Evolutionary conservation across 768 basidiomycete species (phyloP).

Genomic region (Phanerochaete sordida): DNA sequence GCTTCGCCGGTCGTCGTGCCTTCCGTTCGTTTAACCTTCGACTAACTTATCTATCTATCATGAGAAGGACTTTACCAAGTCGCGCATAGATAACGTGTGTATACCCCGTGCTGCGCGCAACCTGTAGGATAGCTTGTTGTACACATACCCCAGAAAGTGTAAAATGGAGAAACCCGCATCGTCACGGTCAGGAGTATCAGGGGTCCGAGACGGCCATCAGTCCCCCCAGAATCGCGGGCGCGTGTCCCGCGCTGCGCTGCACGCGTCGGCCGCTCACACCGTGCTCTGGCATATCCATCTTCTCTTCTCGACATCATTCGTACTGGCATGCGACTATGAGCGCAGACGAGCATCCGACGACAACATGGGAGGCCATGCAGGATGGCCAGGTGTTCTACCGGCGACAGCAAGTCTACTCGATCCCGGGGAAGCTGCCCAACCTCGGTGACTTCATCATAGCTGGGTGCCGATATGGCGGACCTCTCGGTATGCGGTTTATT

Average conservation of each 20-base stretch:
- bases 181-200: not conserved
- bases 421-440: conserved; percentile 74
- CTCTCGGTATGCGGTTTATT: conserved; percentile 58
- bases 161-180: not conserved
- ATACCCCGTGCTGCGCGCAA: not conserved
- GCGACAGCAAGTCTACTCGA: conserved; percentile 79
- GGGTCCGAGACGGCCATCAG: not conserved
- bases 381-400: conserved; percentile 86
- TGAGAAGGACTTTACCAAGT: not conserved
- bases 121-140: not conserved
- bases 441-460: conserved; percentile 77
- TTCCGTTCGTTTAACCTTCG: not conserved
- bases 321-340: not conserved
- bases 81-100: not conserved
- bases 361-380: conserved; percentile 89
- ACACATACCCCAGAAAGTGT: not conserved
- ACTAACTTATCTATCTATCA: not conserved
- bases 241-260: not conserved
- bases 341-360: conserved; percentile 66
- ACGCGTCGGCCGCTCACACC: not conserved
- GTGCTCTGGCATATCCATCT: not conserved
- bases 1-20: not conserved
- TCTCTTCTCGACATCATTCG: not conserved
- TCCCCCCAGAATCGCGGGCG: not conserved
- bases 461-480: conserved; percentile 84